Base-by-base conservation (phyloP, 306 rosid species). In the Rosa rugosa region DNA sequence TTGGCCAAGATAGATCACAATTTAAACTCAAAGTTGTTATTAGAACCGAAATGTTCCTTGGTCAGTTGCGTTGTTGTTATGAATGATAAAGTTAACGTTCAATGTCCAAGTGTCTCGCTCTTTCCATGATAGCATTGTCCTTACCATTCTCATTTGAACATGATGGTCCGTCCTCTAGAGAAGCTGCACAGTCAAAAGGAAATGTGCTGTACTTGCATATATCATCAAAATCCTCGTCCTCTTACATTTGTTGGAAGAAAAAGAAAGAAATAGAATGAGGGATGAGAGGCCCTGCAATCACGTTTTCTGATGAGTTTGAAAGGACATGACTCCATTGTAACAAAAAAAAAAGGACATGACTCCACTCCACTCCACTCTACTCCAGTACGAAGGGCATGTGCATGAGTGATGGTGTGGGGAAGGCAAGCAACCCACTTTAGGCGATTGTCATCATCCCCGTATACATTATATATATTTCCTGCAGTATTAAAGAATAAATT, bases 301-400 rank as follows among this genome's bases (percentile, higher is more conserved):
- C 10, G 23, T 53, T 20, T 2, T 18, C 11, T 53, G 23, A 53
- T 22, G 34, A 57, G 22, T 69, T 75, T 68, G 67, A 11, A 63
- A 78, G 77, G 89, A 94, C 87, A 87, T 79, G 92, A 87, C 85
- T 85, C 90, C 92, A n/a, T n/a, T n/a, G n/a, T n/a, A n/a, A n/a
- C n/a, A n/a, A n/a, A n/a, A n/a, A n/a, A n/a, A n/a, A 11, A 63
- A 78, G 77, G 89, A 94, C 87, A 87, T 27, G 31, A 87, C 92
- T 85, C 41, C 78, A 42, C 85, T 31, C 36, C 36, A 86, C 85
- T 85, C 90, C 91, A 87, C 91, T 85, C 40, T 75, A 34, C 85
- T 73, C 60, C 77, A 69, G 73, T 73, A 51, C 72, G 80, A 86
- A 81, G 44, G 84, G 88, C 98, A 92, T 91, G 98, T 94, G 98